Evolutionary conservation across 306 rosid species (phyloP).

Genomic region (Prunus davidiana): DNA sequence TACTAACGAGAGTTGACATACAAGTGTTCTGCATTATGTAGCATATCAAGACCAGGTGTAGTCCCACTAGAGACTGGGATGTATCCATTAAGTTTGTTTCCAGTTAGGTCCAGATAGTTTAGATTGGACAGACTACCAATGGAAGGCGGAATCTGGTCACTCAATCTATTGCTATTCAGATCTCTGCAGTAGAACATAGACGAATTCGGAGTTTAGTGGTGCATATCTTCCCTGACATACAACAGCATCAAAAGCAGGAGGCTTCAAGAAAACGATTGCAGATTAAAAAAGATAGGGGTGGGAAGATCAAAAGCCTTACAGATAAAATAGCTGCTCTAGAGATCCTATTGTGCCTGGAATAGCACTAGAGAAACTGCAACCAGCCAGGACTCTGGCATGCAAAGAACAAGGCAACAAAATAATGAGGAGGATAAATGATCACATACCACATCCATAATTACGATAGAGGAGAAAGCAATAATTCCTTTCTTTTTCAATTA

Average conservation of each 20-base stretch:
- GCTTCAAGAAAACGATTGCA: no score
- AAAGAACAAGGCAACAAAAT: slow-evolving; percentile 8
- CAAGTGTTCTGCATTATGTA: slow-evolving; percentile 37
- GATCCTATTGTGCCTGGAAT: slow-evolving; percentile 64
- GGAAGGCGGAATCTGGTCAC: slow-evolving; percentile 34
- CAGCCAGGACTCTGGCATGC: slow-evolving; percentile 49
- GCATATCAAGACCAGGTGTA: slow-evolving; percentile 34
- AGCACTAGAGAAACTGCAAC: slow-evolving; percentile 56
- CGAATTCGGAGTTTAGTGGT: neutral
- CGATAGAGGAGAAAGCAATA: neutral
- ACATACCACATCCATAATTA: neutral
- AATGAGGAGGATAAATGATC: neutral
- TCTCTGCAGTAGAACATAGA: slow-evolving; percentile 22
- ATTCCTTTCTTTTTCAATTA: neutral
- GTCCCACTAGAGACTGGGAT: slow-evolving; percentile 31
- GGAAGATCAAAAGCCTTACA: slow-evolving; percentile 39
- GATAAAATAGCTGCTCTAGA: slow-evolving; percentile 37
- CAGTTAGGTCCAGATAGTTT: slow-evolving; percentile 40
- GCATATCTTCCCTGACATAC: neutral
- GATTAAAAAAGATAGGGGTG: no score
- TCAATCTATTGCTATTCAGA: slow-evolving; percentile 32
- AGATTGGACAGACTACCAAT: slow-evolving; percentile 42
- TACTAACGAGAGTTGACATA: slow-evolving; percentile 13
- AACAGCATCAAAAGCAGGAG: no score
- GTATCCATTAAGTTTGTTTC: slow-evolving; percentile 29